Base-by-base conservation (phyloP, 2,329 filamentous ascomycete genomes). In the Rutstroemia sp. region DNA sequence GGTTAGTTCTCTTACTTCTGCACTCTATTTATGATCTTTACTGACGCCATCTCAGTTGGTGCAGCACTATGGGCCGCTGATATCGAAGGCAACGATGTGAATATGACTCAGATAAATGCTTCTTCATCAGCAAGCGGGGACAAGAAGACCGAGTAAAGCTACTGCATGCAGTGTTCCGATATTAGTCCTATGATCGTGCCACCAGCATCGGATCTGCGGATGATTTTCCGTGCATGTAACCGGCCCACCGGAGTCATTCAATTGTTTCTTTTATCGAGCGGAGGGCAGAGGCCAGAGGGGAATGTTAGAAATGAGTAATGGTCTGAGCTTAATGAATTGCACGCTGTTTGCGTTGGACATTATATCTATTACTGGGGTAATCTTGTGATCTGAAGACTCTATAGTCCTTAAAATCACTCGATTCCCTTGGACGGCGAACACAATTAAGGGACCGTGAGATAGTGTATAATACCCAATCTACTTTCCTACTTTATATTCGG, bases 31-130 rank as follows among this genome's bases (percentile, higher is more conserved):
- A 12, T 36, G 8, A 54, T 9, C 23, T n/a, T 45, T 54, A 3
- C 58, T 51, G 54, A 54, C 16, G 1, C 16, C n/a, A 14, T 54
- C 36, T 7, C 48, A 84, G 90, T 95, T 57, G 92, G 91, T 7
- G 92, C 92, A 54, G 92, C 92, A 7, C 75, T 97, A n/a, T 96
- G 91, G 91, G 92, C 92, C 42, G 88, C 89, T 17, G 91, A 95
- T 70, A 81, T 95, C 57, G 90, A 95, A 54, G 57, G 56, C 25
- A 66, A 65, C 52, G 63, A 65, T 47, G 62, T 60, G 2, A 53
- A 38, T 7, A 68, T 67, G 65, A 67, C 64, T 17, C 61, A 66
- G 62, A 64, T 63, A 9, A 51, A 58, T 25, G 51, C 45, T 8
- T 59, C 59, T 17, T 55, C 56, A 48, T 49, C 57, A 21, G 51